Base-by-base conservation (phyloP, 441 rosid species). In the Melastoma candidum region DNA sequence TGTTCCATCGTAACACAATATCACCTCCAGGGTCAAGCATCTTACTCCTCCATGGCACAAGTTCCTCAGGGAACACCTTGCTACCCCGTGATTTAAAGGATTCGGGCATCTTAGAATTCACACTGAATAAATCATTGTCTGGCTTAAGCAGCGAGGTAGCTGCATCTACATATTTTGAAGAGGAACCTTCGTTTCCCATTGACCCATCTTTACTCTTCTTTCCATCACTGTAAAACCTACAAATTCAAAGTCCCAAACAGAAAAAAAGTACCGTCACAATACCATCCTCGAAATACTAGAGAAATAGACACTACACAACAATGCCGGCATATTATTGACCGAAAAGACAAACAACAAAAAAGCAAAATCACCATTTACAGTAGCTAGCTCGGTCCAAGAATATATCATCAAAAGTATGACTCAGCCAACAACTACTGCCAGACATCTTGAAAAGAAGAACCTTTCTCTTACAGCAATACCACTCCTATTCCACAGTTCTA, bases 1-100 rank as follows among this genome's bases (percentile, higher is more conserved):
- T 73, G 59, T 87, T 92, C 98, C 96, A 92, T 53, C 63, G 71
- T 64, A 83, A 68, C 61, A 92, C 82, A 24, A 80, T 80, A 63
- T 87, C 87, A 47, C 94, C 83, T 36, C 87, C 89, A 0, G 98
- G 98, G 67, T 87, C 96, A 47, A 87, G 90, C 48, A 87, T 83
- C 46, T 69, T 85, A 54, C 58, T 81, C 77, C 69, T 69, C 96
- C 92, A 85, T 2, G 85, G 71, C 12, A 41, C 60, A 61, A 63
- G 71, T 2, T 69, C 77, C 49, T 67, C 74, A 1, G 70, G 68
- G 49, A 74, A 74, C 5, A 64, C 69, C 68, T 77, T 82, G 43
- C 74, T 65, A 68, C 57, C 75, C 54, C 61, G 76, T 14, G 47
- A 48, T 71, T 75, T 80, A 54, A 68, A 47, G 22, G 74, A 57